Conservation (phyloP, 1,139 yeast species). For the Hyphopichia pseudoburtonii region DNA sequence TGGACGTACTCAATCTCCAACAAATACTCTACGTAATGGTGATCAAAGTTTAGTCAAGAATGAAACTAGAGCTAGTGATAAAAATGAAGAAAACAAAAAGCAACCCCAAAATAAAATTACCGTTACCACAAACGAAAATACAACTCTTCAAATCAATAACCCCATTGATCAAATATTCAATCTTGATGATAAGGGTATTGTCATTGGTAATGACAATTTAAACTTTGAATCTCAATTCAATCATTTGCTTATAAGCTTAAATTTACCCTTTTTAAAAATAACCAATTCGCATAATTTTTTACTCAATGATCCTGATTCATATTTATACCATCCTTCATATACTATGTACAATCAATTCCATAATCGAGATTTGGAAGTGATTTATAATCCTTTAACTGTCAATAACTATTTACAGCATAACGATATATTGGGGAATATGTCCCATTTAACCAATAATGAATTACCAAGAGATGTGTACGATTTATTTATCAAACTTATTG, state of each 20-base stretch:
- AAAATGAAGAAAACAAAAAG: conserved; percentile 1
- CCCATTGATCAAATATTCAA: conserved; percentile 52
- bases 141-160: conserved; percentile 37
- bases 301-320: conserved; percentile 45
- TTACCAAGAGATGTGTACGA: conserved; percentile 46
- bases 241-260: conserved; percentile 44
- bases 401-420: conserved; percentile 18
- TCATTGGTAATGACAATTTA: conserved; percentile 49
- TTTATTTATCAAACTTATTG: conserved; percentile 45
- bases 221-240: conserved; percentile 52
- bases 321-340: conserved; percentile 44
- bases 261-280: conserved; percentile 47
- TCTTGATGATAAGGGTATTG: conserved; percentile 44
- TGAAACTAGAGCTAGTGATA: background rate
- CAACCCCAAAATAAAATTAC: conserved; percentile 9
- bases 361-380: conserved; percentile 41
- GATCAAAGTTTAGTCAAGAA: conserved; percentile 5
- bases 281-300: conserved; percentile 48
- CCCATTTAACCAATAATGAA: conserved; percentile 20
- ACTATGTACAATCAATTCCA: conserved; percentile 40
- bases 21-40: conserved; percentile 2
- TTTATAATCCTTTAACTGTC: conserved; percentile 46
- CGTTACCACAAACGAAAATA: conserved; percentile 5
- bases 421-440: conserved; percentile 16
- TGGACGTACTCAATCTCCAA: background rate